Percentiles rank a stretch among this genome's conserved stretches.
Evolutionary conservation across 306 rosid genomes (phyloP).

Genomic region (Fragaria iinumae): DNA sequence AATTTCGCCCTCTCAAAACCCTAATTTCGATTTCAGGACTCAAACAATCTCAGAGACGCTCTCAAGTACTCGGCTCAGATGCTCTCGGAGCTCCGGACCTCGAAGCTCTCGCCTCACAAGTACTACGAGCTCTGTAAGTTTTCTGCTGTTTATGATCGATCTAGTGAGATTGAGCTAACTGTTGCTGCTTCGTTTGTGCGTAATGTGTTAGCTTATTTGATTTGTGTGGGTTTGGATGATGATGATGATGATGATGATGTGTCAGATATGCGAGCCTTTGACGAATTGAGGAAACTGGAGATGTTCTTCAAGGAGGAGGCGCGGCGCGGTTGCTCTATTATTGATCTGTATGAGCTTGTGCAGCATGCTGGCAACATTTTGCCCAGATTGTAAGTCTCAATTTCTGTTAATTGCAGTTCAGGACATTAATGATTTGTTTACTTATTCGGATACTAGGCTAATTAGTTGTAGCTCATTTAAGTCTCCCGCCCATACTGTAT

Average conservation of each 20-base stretch:
- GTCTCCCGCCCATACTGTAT: not conserved
- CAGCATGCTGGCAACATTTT: conserved; percentile 97
- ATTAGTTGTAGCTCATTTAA: not conserved
- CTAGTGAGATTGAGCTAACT: conserved; percentile 25
- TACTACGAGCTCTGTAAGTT: conserved; percentile 89
- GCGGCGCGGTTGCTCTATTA: conserved; percentile 94
- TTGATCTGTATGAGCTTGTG: conserved; percentile 94
- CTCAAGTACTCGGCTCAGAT: conserved; percentile 96
- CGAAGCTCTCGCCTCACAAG: conserved; percentile 97
- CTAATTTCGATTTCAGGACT: conserved; percentile 58
- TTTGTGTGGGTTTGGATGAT: conserved; percentile 19
- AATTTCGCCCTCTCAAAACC: conserved; percentile 10
- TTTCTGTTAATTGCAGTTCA: conserved; percentile 7
- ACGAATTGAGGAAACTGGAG: conserved; percentile 89
- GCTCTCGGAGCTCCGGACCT: conserved; percentile 96
- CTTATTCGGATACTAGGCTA: not conserved
- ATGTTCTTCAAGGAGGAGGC: conserved; percentile 97
- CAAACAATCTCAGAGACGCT: conserved; percentile 93
- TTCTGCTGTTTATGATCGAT: conserved; percentile 28
- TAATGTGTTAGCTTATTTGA: not conserved
- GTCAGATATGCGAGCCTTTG: conserved; percentile 97
- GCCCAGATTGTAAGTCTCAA: conserved; percentile 76
- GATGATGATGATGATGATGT: conserved; percentile 5
- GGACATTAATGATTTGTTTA: not conserved
- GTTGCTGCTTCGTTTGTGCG: not conserved